Percentiles rank a stretch among this genome's conserved stretches.
These are phyloP conservation scores for Schoenoplectus tabernaemontani DNA, from an alignment of 202 grass and related monocot genomes.

Conservation along the genomic window DNA sequence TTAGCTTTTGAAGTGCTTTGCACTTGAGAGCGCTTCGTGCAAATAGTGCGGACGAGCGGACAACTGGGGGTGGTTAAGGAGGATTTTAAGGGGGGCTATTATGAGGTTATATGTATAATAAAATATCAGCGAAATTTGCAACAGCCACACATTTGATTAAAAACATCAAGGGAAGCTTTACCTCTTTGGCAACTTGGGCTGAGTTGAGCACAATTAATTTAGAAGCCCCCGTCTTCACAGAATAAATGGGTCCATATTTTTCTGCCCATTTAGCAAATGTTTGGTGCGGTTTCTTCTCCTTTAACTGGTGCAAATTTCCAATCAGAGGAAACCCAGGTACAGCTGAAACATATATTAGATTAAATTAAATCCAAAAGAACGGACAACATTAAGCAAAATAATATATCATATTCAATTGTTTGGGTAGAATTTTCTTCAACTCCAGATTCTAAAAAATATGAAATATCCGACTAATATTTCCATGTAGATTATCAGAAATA, in stretches of 20 bases:
- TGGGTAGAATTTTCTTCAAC: background rate
- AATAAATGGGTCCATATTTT: constrained; percentile 70
- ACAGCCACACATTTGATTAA: background rate
- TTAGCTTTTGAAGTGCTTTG: too few relatives aligned
- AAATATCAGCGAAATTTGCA: background rate
- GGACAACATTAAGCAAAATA: background rate
- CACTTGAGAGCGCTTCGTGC: too few relatives aligned
- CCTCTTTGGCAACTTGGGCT: constrained; percentile 72
- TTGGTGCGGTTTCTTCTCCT: constrained; percentile 79
- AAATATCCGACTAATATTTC: background rate
- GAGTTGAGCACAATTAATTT: constrained; percentile 72
- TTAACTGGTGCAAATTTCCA: constrained; percentile 78
- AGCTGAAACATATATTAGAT: constrained; percentile 28
- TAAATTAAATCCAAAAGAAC: background rate
- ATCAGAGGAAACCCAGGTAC: constrained; percentile 72
- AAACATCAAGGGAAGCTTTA: background rate
- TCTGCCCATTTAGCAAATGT: constrained; percentile 78
- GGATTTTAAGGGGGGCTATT: background rate
- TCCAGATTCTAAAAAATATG: background rate
- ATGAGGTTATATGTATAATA: background rate
- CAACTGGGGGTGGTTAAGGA: too few relatives aligned
- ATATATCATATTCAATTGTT: background rate
- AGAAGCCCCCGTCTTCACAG: constrained; percentile 52
- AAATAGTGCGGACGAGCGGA: too few relatives aligned
- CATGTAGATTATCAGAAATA: background rate